Conservation (phyloP, 148 eudicot species). For the Spergularia marina region DNA sequence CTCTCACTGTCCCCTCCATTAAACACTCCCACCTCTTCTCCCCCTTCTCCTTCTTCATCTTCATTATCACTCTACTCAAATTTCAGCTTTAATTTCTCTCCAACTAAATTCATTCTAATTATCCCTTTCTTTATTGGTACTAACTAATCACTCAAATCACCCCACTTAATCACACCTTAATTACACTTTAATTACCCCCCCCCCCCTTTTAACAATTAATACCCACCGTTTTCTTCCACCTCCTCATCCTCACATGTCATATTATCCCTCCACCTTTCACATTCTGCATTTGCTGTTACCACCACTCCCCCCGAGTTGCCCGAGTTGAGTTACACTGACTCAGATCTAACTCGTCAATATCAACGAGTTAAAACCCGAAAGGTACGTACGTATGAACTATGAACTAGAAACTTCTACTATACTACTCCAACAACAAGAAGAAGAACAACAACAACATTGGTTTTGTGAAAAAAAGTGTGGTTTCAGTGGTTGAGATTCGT, state of each 20-base stretch:
- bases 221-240: background rate
- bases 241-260: background rate
- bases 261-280: background rate
- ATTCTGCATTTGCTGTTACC: conserved; percentile 17
- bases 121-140: background rate
- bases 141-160: background rate
- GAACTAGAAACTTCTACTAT: background rate
- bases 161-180: background rate
- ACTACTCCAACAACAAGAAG: background rate
- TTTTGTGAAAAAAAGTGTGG: conserved; percentile 1
- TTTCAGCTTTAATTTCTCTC: background rate
- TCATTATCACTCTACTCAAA: background rate
- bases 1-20: background rate
- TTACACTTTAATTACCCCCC: background rate
- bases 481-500: conserved; percentile 18
- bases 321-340: conserved; percentile 3
- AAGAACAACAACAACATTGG: background rate
- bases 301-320: background rate
- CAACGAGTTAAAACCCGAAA: background rate
- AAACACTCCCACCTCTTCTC: background rate
- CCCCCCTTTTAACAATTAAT: background rate
- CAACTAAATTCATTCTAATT: background rate
- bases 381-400: background rate
- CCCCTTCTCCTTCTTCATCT: background rate
- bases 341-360: conserved; percentile 22